Evolutionary conservation across 2,329 filamentous ascomycete species (phyloP).

Genomic region (Harringtonia lauricola): DNA sequence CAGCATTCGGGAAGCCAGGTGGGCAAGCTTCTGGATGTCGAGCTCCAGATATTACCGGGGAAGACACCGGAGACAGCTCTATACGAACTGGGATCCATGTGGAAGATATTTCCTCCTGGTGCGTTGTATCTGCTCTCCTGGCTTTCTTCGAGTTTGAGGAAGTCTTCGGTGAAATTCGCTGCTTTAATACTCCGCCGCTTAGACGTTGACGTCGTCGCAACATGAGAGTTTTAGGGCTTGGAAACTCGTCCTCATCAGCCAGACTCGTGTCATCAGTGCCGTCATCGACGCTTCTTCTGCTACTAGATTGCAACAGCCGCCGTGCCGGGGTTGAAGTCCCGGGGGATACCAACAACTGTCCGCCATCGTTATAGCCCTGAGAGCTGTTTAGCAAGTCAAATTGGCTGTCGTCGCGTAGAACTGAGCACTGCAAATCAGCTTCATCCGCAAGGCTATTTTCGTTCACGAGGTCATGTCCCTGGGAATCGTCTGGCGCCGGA

Average conservation of each 20-base stretch:
- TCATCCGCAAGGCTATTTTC: slow-evolving; percentile 21
- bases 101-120: not conserved
- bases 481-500: slow-evolving; percentile 28
- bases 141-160: no score
- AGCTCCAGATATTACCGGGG: not conserved
- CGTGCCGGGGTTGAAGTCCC: slow-evolving; percentile 16
- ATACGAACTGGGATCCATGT: slow-evolving; percentile 8
- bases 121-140: slow-evolving; percentile 3
- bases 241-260: slow-evolving; percentile 20
- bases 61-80: slow-evolving; percentile 6
- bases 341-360: slow-evolving; percentile 15
- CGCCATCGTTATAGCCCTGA: not conserved
- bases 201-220: slow-evolving; percentile 10
- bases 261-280: slow-evolving; percentile 20
- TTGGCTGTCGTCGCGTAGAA: not conserved
- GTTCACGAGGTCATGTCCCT: slow-evolving; percentile 36
- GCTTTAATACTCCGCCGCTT: slow-evolving; percentile 9
- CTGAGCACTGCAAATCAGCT: no score
- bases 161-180: not conserved
- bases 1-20: not conserved
- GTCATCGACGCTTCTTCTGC: slow-evolving; percentile 16
- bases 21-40: not conserved
- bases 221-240: slow-evolving; percentile 11
- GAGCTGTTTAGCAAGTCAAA: slow-evolving; percentile 6
- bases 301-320: slow-evolving; percentile 15